Base-by-base conservation (phyloP, 2,329 filamentous ascomycete genomes). In the Macrophomina tecta region DNA sequence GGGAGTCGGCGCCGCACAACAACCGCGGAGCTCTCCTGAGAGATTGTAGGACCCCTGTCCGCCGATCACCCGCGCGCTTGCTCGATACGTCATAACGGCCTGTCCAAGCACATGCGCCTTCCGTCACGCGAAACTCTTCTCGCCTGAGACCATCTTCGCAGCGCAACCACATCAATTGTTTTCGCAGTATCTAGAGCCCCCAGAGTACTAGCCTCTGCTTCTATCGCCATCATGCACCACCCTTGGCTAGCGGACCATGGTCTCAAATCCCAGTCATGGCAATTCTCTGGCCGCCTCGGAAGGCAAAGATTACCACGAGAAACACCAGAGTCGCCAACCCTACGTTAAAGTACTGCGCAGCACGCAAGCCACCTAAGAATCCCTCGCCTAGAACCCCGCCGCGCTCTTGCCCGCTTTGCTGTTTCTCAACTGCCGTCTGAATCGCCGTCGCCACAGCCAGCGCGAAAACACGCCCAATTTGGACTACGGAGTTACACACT, bases 401-500 rank as follows among this genome's bases (percentile, higher is more conserved):
- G 72, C 68, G 48, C 3, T 23, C 23, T 23, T 23, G 23, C 23
- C 73, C 74, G n/a, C 75, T 71, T n/a, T 72, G 67, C 14, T 74
- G 71, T 0, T 78, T 73, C 51, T 69, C 65, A 1, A 90, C 84
- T 0, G 86, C 84, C 0, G 87, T 87, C 73, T 91, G 89, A 1
- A 90, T 79, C 0, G 88, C 87, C 0, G 89, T 90, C 2, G 84
- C 86, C 38, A 91, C 81, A 0, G 89, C 89, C 0, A 91, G 79
- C 1, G 87, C 85, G n/a, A 91, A 83, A 0, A 89, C 85, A 6
- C 89, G 81, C 0, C 89, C 89, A 38, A 91, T 80, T 72, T 90
- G 88, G 0, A 86, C 87, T 12, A 89, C 84, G 0, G 89, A 84
- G 68, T 91, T 91, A 73, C 91, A 86, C 8, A 91, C 82, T 0